Base-by-base conservation (phyloP, 768 basidiomycete genomes). In the Exsudoporus frostii region DNA sequence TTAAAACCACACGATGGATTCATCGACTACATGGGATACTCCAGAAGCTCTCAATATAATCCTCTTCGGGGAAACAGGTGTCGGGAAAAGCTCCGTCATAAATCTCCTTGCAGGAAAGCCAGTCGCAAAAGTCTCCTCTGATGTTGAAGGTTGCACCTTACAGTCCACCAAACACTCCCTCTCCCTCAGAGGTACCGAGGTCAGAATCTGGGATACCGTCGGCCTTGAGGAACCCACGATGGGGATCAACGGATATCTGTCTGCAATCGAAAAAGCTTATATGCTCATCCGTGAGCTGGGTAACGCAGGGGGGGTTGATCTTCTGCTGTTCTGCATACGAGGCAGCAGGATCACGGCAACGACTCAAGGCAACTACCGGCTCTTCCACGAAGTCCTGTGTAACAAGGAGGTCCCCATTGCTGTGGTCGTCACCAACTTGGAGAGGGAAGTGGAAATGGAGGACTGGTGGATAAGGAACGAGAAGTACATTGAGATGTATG, bases 81-180 rank as follows among this genome's bases (percentile, higher is more conserved):
- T 71, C 47, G 72, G 73, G 14, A 79, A 79, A 51, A 79, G 78
- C 48, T 75, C 74, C 17, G 64, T 77, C 38, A 64, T 79, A 53
- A 79, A 78, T 60, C 68, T 78, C 62, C 54, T 78, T n/a, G 63
- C 64, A 24, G 69, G 65, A 27, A 15, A 50, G 2, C 50, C 61
- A 1, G 33, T 62, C 15, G 76, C 74, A 1, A 46, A 44, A 10
- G 62, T 68, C 17, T 75, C 74, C 8, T 66, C 64, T 19, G 67
- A 66, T 25, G 68, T 63, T 7, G 59, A 60, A 19, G 67, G 69
- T 15, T 69, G 71, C 43, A 76, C 74, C 7, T 59, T 77, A 24
- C 47, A 66, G 17, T 67, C 58, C 41, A 62, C 53, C 4, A 51
- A 51, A 7, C 68, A 76, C 48, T 22, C 34, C n/a, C 51, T 68